Evolutionary conservation across 1,284 basidiomycete species (phyloP).

Genomic region (Microbotryum intermedium): DNA sequence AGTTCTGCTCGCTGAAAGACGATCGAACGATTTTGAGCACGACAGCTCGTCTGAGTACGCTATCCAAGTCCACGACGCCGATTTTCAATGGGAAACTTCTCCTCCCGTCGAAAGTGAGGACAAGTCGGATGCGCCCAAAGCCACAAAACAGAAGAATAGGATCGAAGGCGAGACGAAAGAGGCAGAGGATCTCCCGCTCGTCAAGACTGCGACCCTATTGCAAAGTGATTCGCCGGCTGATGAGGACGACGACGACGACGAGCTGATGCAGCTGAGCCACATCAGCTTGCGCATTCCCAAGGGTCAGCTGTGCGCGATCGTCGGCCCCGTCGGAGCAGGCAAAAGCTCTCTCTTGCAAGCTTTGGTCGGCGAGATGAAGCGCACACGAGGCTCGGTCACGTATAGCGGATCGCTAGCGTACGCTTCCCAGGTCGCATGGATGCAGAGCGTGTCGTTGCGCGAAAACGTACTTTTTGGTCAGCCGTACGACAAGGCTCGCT

Average conservation of each 20-base stretch:
- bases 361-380: constrained; percentile 65
- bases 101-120: constrained; percentile 49
- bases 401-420: constrained; percentile 33
- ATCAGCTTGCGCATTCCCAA: constrained; percentile 51
- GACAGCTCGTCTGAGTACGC: constrained; percentile 50
- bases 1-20: constrained; percentile 59
- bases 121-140: constrained; percentile 39
- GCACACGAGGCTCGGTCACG: constrained; percentile 46
- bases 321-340: constrained; percentile 52
- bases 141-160: neutral
- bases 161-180: constrained; percentile 6
- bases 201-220: constrained; percentile 6
- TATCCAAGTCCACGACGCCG: constrained; percentile 55
- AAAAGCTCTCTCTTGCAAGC: constrained; percentile 63
- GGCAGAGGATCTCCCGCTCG: neutral
- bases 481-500: constrained; percentile 68
- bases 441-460: constrained; percentile 69
- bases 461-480: constrained; percentile 71
- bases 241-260: neutral
- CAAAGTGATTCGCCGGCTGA: neutral
- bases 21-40: constrained; percentile 53
- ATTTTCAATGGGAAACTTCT: constrained; percentile 73
- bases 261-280: constrained; percentile 48
- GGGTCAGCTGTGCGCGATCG: constrained; percentile 55
- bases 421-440: constrained; percentile 62